Conservation (phyloP, 495 filamentous ascomycete species). For the Hypoxylon lenormandii region DNA sequence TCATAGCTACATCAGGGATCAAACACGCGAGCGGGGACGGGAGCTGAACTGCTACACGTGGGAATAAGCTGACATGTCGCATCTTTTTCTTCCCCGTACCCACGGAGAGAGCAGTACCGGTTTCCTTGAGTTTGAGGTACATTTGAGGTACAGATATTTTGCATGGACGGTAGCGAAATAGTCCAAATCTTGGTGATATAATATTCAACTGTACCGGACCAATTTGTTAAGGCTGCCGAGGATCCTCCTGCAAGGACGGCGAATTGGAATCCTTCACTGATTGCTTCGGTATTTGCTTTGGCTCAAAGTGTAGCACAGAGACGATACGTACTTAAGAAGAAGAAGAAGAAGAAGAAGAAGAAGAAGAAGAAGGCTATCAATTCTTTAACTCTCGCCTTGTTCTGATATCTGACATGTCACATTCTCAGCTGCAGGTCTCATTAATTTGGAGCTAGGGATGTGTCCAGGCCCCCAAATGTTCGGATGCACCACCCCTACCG, state of each 20-base stretch:
- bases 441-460: constrained; percentile 21
- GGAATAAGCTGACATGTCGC: constrained; percentile 36
- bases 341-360: constrained; percentile 16
- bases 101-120: neutral
- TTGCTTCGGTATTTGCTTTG: neutral
- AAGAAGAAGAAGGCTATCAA: constrained; percentile 7
- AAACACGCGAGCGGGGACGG: constrained; percentile 13
- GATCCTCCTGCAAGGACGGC: too few species aligned
- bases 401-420: constrained; percentile 21
- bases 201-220: constrained; percentile 17
- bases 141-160: constrained; percentile 21
- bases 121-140: neutral
- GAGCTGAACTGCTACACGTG: constrained; percentile 26
- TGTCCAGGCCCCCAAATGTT: constrained; percentile 27
- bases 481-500: constrained; percentile 23
- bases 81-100: constrained; percentile 11
- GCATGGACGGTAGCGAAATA: constrained; percentile 9
- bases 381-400: neutral
- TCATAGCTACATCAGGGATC: constrained; percentile 28
- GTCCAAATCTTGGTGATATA: constrained; percentile 1
- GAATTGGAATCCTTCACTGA: too few species aligned
- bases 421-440: constrained; percentile 27
- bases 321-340: neutral
- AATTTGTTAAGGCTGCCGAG: neutral
- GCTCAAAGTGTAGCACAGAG: constrained; percentile 4